Evolutionary conservation across 192 early-diverging fungal genomes (phyloP).

Genomic region (Linnemannia exigua): DNA sequence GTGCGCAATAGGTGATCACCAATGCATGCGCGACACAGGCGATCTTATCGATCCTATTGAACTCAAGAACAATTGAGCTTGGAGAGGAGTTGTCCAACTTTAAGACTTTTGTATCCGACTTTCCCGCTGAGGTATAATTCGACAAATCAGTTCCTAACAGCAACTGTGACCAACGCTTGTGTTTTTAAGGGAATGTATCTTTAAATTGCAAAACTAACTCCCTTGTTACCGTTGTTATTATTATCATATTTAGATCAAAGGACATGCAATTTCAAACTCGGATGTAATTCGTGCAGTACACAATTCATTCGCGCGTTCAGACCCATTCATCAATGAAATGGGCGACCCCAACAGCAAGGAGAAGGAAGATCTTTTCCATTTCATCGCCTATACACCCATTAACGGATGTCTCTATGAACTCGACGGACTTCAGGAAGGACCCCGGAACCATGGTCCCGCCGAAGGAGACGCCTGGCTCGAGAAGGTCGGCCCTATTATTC

Average conservation of each 20-base stretch:
- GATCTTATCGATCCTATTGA: slow-evolving; percentile 82
- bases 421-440: slow-evolving; percentile 78
- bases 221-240: background rate
- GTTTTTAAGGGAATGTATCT: no score
- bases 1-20: slow-evolving; percentile 73
- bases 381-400: slow-evolving; percentile 84
- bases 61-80: slow-evolving; percentile 76
- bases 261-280: slow-evolving; percentile 83
- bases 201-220: background rate
- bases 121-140: slow-evolving; percentile 74
- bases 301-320: slow-evolving; percentile 85
- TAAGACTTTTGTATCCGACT: slow-evolving; percentile 76
- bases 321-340: slow-evolving; percentile 82
- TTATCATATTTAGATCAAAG: slow-evolving; percentile 66
- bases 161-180: background rate
- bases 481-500: slow-evolving; percentile 74
- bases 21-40: slow-evolving; percentile 93
- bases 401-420: slow-evolving; percentile 82
- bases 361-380: slow-evolving; percentile 84
- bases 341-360: slow-evolving; percentile 64
- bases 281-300: slow-evolving; percentile 82
- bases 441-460: slow-evolving; percentile 77
- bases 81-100: slow-evolving; percentile 77
- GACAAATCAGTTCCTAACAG: background rate
- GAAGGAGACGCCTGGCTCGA: slow-evolving; percentile 74